Base-by-base conservation (phyloP, 495 filamentous ascomycete genomes). In the Hyaloscypha finlandica region DNA sequence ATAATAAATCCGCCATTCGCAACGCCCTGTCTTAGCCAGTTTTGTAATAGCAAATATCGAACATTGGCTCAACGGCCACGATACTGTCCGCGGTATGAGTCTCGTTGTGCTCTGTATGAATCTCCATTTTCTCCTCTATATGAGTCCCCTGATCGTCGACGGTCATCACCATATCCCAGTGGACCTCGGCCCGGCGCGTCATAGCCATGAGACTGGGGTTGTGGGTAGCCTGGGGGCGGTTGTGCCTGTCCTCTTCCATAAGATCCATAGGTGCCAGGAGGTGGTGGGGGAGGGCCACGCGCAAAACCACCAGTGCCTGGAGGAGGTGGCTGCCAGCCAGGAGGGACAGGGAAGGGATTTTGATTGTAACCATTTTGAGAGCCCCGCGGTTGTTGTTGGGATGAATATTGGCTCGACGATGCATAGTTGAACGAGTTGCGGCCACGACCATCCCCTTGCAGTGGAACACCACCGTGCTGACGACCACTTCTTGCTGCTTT, bases 391-490 rank as follows among this genome's bases (percentile, higher is more conserved):
- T 67, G 48, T 53, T 62, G 52, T 53, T 52, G 56, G 4, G 32
- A 35, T 1, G 33, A 33, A 14, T 54, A n/a, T 11, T 70, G 42
- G 45, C 65, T 67, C 5, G 61, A 58, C 8, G 65, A 65, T 16
- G 71, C 62, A 72, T 85, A 84, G 61, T 83, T 81, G 58, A 84
- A 81, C 6, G 67, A 70, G n/a, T 80, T 77, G 31, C 84, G 80
- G 25, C 85, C 85, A 64, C 86, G 77, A 37, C 83, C 81, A 63
- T 78, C 80, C 54, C 81, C 79, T 65, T 78, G 66, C 25, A 89
- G 75, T 16, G 85, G 89, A 2, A 83, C 88, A 32, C 89, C 89
- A 12, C 90, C 89, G 74, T 83, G 86, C 19, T 78, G 71, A 52
- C 74, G 72, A 25, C 79, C 75, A 8, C 66, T 33, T 68, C 76